Evolutionary conservation across 2,329 filamentous ascomycete genomes (phyloP), one percentile per base, ranked within the genome.

Genomic region (Chaetomium olivaceum): DNA sequence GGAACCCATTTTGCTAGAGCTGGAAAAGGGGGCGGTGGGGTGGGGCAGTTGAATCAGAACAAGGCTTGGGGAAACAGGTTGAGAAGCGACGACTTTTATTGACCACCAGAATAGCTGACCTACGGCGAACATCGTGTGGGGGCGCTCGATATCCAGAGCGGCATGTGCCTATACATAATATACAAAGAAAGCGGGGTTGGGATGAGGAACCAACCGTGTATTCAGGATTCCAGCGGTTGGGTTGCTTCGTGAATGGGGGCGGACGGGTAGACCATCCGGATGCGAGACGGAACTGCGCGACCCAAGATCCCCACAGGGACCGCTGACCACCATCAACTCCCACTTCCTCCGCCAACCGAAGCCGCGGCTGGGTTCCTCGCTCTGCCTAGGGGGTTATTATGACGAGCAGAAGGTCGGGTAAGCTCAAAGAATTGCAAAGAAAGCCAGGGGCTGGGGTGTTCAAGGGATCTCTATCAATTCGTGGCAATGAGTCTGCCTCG

Each of bases 151-250:
- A 27, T 48, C 23, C 25, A 29, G 4, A 31, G 25, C 43, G 21
- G 23, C 33, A 16, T 33, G n/a, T 43, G 16, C 11, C 51, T 57
- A 55, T 58, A 65, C 61, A 65, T 54, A 61, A 55, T 52, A 65
- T 65, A 65, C 63, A 65, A 65, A 14, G 11, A 16, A 31, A 50
- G 43, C 48, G 46, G 48, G 56, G 36, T 48, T 5, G 48, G 4
- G 5, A 43, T 56, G 43, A 3, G 27, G 19, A 31, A 51, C 43
- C 52, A 61, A 58, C 33, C 3, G 54, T 21, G 31, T 62, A 19
- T 51, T 11, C 33, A 43, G 21, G 43, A 25, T 27, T 36, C 21
- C 48, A 50, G 23, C 21, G 21, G 48, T 43, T n/a, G 9, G 58
- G 46, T 25, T 57, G 61, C 21, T 48, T 61, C 25, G 27, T 58